Percentiles rank a stretch among this genome's conserved stretches.
Evolutionary conservation across 805 yeast species (phyloP).

Genomic region (Metschnikowia similis): DNA sequence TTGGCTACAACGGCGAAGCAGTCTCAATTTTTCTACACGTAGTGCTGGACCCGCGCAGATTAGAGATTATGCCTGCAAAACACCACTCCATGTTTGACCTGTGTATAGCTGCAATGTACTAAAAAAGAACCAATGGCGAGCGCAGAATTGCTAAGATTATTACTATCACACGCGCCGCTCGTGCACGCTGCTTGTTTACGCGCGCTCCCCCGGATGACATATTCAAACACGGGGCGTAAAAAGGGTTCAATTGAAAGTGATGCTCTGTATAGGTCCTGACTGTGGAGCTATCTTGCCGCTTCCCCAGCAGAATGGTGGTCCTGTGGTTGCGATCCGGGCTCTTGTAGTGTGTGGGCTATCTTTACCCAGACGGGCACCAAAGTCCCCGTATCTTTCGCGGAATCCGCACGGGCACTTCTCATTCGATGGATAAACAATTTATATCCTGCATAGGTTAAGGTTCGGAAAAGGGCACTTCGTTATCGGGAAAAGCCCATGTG

Average conservation of each 20-base stretch:
- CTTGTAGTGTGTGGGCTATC: neutral
- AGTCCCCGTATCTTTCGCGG: slow-evolving; percentile 2
- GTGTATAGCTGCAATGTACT: neutral
- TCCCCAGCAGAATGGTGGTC: too few relatives aligned
- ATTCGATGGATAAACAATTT: neutral
- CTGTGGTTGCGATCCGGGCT: neutral
- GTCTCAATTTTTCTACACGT: slow-evolving; percentile 1
- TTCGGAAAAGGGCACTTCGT: neutral
- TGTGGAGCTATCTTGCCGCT: too few relatives aligned
- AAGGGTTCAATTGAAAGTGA: neutral
- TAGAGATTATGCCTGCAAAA: slow-evolving; percentile 2
- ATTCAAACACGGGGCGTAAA: neutral
- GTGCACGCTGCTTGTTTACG: neutral
- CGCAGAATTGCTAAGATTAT: neutral
- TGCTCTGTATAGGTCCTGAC: too few relatives aligned
- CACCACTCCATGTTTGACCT: neutral
- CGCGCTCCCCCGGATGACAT: neutral
- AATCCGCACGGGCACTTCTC: neutral
- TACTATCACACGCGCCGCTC: neutral
- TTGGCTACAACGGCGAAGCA: slow-evolving; percentile 1
- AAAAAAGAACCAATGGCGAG: neutral
- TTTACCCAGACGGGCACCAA: neutral
- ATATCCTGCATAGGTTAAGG: neutral
- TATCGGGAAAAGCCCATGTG: neutral
- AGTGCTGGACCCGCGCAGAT: slow-evolving; percentile 1